Percentiles rank a stretch among this genome's conserved stretches.
phyloP scores from a whole-genome alignment of 108 stramenopile genomes.

The Nitzschia sp. region DNA sequence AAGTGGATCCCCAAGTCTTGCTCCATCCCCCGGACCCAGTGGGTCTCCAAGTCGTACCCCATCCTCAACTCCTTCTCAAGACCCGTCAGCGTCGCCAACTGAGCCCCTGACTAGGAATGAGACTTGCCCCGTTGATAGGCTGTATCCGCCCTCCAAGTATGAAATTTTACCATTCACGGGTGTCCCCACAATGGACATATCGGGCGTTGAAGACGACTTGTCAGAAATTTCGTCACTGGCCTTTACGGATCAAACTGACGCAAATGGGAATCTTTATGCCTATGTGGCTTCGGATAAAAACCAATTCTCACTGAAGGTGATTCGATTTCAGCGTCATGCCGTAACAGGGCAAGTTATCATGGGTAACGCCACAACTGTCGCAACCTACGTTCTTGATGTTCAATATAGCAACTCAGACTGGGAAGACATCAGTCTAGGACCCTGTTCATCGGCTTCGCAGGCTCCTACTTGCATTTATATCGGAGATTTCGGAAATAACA shows the following conservation, averaged over 20 bases:
- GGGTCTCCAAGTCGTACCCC: too few species aligned
- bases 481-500: constrained; percentile 1
- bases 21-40: too few species aligned
- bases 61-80: too few species aligned
- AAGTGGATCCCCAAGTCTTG: too few species aligned
- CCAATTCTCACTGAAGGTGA: constrained; percentile 3
- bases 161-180: not conserved
- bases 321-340: not conserved
- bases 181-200: not conserved
- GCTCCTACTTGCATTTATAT: constrained; percentile 8
- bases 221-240: not conserved
- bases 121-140: not conserved
- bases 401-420: not conserved
- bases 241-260: constrained; percentile 2
- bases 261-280: not conserved
- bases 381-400: not conserved
- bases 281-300: constrained; percentile 9
- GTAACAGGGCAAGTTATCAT: not conserved
- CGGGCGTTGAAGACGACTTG: constrained; percentile 7
- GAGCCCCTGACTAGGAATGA: not conserved
- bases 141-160: not conserved
- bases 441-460: not conserved
- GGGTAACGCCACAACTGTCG: not conserved
- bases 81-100: too few species aligned
- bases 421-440: not conserved